Evolutionary conservation across 805 yeast genomes (phyloP).

Genomic region (Metschnikowia lachancei): DNA sequence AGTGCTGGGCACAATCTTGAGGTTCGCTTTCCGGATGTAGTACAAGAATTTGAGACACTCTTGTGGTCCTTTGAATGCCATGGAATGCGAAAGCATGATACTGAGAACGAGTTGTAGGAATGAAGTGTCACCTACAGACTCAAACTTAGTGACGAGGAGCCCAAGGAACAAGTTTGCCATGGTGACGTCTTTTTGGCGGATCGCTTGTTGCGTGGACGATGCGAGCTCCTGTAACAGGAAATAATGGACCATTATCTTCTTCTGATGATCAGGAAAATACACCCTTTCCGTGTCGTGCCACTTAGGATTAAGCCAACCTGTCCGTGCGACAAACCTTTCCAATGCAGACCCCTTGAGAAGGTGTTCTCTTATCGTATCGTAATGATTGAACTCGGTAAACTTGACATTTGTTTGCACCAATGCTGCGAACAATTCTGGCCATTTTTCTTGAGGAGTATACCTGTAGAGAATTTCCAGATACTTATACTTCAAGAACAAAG

Average conservation of each 20-base stretch:
- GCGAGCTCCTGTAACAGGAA: slow-evolving; percentile 29
- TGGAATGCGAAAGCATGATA: slow-evolving; percentile 31
- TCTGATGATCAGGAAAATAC: slow-evolving; percentile 19
- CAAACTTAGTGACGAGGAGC: slow-evolving; percentile 38
- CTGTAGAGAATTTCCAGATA: slow-evolving; percentile 1
- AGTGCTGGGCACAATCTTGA: slow-evolving; percentile 26
- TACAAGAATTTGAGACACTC: slow-evolving; percentile 32
- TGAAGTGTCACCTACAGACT: slow-evolving; percentile 12
- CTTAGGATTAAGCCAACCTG: slow-evolving; percentile 35
- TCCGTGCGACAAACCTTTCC: slow-evolving; percentile 34
- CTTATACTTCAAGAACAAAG: slow-evolving; percentile 17
- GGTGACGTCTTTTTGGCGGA: slow-evolving; percentile 28
- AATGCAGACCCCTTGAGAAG: slow-evolving; percentile 30
- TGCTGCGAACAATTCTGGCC: slow-evolving; percentile 28
- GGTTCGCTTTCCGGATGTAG: slow-evolving; percentile 29
- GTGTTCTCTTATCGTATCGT: slow-evolving; percentile 22
- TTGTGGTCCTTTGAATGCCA: slow-evolving; percentile 38
- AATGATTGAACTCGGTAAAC: slow-evolving; percentile 18
- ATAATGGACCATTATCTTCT: slow-evolving; percentile 31
- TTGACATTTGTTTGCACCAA: slow-evolving; percentile 34
- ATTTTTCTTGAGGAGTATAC: slow-evolving; percentile 1
- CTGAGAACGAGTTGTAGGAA: slow-evolving; percentile 27
- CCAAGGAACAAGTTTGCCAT: slow-evolving; percentile 35
- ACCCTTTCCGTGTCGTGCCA: slow-evolving; percentile 35
- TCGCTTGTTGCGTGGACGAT: slow-evolving; percentile 23